These are phyloP conservation scores for Taphrina sp. DNA, from an alignment of 1,139 yeast species.

Conservation along the genomic window DNA sequence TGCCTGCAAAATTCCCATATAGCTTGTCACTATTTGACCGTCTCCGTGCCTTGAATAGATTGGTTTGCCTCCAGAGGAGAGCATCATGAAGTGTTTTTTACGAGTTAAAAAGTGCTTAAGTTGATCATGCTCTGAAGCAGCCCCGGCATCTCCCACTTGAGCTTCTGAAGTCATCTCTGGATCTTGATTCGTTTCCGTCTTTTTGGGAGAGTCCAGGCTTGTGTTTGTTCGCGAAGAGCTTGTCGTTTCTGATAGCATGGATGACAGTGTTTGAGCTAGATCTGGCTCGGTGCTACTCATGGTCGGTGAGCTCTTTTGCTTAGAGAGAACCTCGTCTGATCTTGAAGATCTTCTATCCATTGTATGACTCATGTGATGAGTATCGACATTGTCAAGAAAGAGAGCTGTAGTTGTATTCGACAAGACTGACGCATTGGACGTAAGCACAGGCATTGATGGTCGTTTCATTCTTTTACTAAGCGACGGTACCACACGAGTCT, in stretches of 20 bases:
- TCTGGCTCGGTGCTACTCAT: too few species aligned
- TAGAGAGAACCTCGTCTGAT: too few species aligned
- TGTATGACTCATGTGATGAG: too few species aligned
- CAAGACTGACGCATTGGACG: background rate
- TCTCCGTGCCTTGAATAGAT: slow-evolving; percentile 77
- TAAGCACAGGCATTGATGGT: background rate
- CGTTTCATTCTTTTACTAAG: too few species aligned
- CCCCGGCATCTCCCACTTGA: background rate
- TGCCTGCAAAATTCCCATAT: slow-evolving; percentile 59
- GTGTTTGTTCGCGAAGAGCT: too few species aligned
- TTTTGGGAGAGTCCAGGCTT: too few species aligned
- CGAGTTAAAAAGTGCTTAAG: slow-evolving; percentile 47
- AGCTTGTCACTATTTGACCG: slow-evolving; percentile 68
- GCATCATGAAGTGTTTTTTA: slow-evolving; percentile 69
- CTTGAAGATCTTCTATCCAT: too few species aligned
- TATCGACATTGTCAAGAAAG: too few species aligned
- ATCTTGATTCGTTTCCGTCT: background rate
- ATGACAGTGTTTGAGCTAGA: too few species aligned
- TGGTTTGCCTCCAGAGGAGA: slow-evolving; percentile 93
- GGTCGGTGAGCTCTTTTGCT: too few species aligned
- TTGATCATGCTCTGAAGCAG: slow-evolving; percentile 8
- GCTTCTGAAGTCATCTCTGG: background rate
- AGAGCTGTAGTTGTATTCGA: background rate
- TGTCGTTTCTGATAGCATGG: too few species aligned
- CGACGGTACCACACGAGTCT: too few species aligned